Evolutionary conservation across 768 basidiomycete genomes (phyloP).

Genomic region (Pleurotus tuoliensis): DNA sequence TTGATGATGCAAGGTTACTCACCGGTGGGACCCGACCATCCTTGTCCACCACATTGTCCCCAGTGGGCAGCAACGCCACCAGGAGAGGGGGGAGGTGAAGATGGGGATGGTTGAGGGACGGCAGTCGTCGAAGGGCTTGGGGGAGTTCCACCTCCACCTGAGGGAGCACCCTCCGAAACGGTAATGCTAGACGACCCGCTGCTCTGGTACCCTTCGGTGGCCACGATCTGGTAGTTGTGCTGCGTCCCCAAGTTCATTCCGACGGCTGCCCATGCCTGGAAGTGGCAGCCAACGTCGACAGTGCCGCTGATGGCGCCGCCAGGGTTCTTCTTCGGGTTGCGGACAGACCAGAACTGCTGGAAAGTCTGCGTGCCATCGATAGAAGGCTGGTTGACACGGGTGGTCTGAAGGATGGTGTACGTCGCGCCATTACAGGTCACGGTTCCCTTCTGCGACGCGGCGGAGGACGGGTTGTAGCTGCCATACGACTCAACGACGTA

Average conservation of each 20-base stretch:
- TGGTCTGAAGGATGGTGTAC: constrained; percentile 38
- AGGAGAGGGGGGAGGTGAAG: constrained; percentile 12
- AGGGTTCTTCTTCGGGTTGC: constrained; percentile 25
- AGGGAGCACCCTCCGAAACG: constrained; percentile 11
- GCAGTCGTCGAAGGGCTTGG: constrained; percentile 16
- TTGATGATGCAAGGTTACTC: not conserved
- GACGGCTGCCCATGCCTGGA: constrained; percentile 35
- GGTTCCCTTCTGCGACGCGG: constrained; percentile 28
- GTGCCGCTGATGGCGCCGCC: constrained; percentile 22
- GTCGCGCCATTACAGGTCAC: constrained; percentile 37
- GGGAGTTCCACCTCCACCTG: constrained; percentile 2
- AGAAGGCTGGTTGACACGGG: constrained; percentile 36
- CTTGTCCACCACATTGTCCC: constrained; percentile 28
- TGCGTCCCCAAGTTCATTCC: constrained; percentile 34
- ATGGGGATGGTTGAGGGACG: constrained; percentile 10
- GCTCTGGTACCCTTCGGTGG: constrained; percentile 42
- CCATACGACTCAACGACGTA: constrained; percentile 42
- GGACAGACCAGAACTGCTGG: constrained; percentile 44
- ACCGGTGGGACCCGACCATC: constrained; percentile 24
- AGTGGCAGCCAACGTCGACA: constrained; percentile 35
- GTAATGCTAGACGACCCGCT: constrained; percentile 31
- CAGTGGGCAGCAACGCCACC: constrained; percentile 17
- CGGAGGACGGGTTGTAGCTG: constrained; percentile 33
- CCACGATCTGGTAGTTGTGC: constrained; percentile 43
- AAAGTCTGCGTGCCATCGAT: constrained; percentile 41